A percentile compares a stretch with the other conserved stretches of the same genome.
Conservation (phyloP, 345 rosid genomes). For the Cardiospermum halicacabum region DNA sequence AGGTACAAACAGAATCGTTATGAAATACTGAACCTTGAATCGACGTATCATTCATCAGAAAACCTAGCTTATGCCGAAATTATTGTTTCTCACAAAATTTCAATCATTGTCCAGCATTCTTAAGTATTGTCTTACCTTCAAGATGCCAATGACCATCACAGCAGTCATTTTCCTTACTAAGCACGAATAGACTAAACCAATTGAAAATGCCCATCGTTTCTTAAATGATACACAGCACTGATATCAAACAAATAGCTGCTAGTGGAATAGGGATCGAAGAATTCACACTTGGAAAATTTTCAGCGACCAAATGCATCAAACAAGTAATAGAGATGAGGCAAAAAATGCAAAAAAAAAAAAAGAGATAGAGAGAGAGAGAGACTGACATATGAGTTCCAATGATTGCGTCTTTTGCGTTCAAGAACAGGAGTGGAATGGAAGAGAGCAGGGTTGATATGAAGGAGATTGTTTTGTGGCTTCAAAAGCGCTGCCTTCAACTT, state of each 20-base stretch:
- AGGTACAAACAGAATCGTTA: not conserved
- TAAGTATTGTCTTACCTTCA: not conserved
- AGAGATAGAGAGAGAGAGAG: conserved; percentile 1
- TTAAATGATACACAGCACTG: not conserved
- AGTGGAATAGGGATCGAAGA: not conserved
- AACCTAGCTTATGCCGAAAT: not conserved
- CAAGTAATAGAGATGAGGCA: not conserved
- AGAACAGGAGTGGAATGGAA: conserved; percentile 67
- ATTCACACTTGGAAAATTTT: not conserved
- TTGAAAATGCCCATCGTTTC: not conserved
- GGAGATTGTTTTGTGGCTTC: conserved; percentile 27
- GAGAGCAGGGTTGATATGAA: conserved; percentile 28
- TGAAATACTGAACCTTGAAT: not conserved
- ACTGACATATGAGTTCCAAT: conserved; percentile 38
- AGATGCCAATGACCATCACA: not conserved
- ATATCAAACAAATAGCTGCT: not conserved
- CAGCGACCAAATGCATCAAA: not conserved
- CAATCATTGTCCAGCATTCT: not conserved
- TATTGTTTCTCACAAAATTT: not conserved
- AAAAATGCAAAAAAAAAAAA: not conserved
- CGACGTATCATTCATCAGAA: not conserved
- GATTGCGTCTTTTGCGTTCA: conserved; percentile 49
- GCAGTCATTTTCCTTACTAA: not conserved
- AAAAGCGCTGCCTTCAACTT: conserved; percentile 41
- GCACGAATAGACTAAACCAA: not conserved